These are phyloP conservation scores for Cryptosporidium meleagridis DNA, from an alignment of 169 alveolate species.

Conservation along the genomic window DNA sequence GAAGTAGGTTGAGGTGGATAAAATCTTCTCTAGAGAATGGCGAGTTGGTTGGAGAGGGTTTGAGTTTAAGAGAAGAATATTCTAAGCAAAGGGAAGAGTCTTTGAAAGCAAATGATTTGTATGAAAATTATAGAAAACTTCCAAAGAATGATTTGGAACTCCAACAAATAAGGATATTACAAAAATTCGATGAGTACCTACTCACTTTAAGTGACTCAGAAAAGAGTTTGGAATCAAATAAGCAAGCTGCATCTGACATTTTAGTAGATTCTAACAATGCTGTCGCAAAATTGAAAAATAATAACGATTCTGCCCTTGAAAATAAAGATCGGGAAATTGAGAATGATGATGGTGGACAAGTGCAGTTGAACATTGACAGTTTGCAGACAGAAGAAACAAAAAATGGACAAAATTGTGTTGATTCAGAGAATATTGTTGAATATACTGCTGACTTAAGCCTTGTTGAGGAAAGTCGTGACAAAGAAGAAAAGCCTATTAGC, in stretches of 20 bases:
- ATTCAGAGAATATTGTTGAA: background rate
- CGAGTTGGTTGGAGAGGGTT: slow-evolving; percentile 59
- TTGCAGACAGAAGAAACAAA: background rate
- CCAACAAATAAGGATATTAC: slow-evolving; percentile 39
- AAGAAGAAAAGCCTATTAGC: background rate
- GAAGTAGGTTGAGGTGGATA: slow-evolving; percentile 75
- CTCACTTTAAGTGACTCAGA: background rate
- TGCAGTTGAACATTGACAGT: background rate
- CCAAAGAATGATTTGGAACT: slow-evolving; percentile 55
- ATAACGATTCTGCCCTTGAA: background rate
- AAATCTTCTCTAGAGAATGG: slow-evolving; percentile 61
- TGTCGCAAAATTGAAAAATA: background rate
- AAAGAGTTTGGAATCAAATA: background rate
- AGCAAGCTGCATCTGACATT: background rate
- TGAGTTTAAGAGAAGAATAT: slow-evolving; percentile 48
- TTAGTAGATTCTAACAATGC: background rate
- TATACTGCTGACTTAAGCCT: background rate
- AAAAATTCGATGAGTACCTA: slow-evolving; percentile 45
- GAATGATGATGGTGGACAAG: background rate
- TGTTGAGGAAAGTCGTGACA: background rate
- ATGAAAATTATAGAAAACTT: slow-evolving; percentile 39
- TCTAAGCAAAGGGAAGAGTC: slow-evolving; percentile 62
- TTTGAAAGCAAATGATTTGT: slow-evolving; percentile 58
- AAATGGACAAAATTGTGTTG: background rate
- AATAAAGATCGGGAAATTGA: background rate